A percentile compares a stretch with the other conserved stretches of the same genome.
Conservation (phyloP, 163 green algal genomes). For the Scenedesmus sp. region DNA sequence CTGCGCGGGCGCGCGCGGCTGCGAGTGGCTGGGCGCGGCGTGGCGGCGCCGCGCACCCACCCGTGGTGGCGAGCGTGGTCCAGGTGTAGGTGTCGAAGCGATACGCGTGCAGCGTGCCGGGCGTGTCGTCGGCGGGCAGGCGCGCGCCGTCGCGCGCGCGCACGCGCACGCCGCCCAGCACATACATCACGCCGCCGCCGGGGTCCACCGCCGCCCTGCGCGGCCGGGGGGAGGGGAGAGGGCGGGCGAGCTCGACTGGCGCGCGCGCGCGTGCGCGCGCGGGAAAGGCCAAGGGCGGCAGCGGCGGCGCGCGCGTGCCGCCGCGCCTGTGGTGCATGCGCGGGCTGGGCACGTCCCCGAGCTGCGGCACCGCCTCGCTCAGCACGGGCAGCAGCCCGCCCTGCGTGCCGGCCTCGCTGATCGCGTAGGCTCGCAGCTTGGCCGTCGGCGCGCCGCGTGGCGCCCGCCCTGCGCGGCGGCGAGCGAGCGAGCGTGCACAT, state of each 20-base stretch:
- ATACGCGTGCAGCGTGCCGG: conserved; percentile 30
- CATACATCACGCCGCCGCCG: conserved; percentile 32
- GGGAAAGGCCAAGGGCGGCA: too few relatives aligned
- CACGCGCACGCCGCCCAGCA: conserved; percentile 29
- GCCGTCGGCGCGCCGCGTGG: background rate
- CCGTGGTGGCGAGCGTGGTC: conserved; percentile 29
- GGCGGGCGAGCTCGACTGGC: too few relatives aligned
- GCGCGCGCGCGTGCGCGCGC: too few relatives aligned
- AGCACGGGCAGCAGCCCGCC: conserved; percentile 30
- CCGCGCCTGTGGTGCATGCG: conserved; percentile 23
- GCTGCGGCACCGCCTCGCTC: conserved; percentile 6
- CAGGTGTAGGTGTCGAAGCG: conserved; percentile 40
- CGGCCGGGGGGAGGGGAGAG: too few relatives aligned
- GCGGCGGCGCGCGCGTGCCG: too few relatives aligned
- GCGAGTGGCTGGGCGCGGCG: too few relatives aligned
- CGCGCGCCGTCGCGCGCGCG: background rate
- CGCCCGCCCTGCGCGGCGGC: background rate
- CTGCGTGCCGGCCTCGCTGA: conserved; percentile 3
- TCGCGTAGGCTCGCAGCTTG: conserved; percentile 14
- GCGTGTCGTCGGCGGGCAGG: conserved; percentile 23
- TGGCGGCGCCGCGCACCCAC: background rate
- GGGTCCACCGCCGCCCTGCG: conserved; percentile 34
- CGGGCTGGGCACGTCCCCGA: conserved; percentile 21
- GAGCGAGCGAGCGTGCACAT: background rate
- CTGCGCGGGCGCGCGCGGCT: too few relatives aligned